Evolutionary conservation across 805 yeast species (phyloP).

Genomic region (Sugiyamaella smithiae): DNA sequence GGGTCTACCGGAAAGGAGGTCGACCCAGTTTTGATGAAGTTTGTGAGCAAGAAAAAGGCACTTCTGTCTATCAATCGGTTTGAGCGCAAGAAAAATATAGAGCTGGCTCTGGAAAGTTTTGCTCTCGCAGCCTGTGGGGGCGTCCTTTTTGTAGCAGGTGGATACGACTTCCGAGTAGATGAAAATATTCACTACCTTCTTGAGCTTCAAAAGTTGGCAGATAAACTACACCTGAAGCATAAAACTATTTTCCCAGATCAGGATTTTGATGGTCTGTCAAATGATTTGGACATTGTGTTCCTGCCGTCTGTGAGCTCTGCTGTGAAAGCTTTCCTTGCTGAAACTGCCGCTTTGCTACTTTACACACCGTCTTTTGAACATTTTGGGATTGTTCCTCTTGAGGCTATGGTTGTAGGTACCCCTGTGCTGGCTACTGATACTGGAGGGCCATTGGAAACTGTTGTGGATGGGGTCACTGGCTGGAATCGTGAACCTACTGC

Average conservation of each 20-base stretch:
- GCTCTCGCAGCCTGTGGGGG: conserved; percentile 39
- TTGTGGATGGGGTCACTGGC: conserved; percentile 43
- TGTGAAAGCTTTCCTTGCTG: conserved; percentile 60
- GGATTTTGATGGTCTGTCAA: conserved; percentile 10
- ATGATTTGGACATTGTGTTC: conserved; percentile 49
- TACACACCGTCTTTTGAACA: conserved; percentile 94
- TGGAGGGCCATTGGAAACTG: conserved; percentile 92
- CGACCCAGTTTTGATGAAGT: conserved; percentile 15
- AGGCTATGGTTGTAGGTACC: conserved; percentile 80
- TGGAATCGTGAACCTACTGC: conserved; percentile 37
- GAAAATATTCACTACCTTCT: conserved; percentile 74
- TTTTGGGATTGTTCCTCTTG: conserved; percentile 96
- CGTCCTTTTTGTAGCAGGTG: conserved; percentile 79
- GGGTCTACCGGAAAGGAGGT: not conserved
- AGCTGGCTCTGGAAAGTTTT: conserved; percentile 70
- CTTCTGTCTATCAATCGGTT: conserved; percentile 83
- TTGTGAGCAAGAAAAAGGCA: conserved; percentile 32
- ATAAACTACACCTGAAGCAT: conserved; percentile 43
- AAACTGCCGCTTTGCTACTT: conserved; percentile 56
- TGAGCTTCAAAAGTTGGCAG: conserved; percentile 54
- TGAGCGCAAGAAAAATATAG: conserved; percentile 81
- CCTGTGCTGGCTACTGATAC: conserved; percentile 83
- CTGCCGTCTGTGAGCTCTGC: conserved; percentile 73
- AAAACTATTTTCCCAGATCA: conserved; percentile 38
- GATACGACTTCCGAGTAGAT: conserved; percentile 70